Evolutionary conservation across 768 basidiomycete genomes (phyloP), one percentile per base, ranked within the genome.

Genomic region (Panaeolus papilionaceus): DNA sequence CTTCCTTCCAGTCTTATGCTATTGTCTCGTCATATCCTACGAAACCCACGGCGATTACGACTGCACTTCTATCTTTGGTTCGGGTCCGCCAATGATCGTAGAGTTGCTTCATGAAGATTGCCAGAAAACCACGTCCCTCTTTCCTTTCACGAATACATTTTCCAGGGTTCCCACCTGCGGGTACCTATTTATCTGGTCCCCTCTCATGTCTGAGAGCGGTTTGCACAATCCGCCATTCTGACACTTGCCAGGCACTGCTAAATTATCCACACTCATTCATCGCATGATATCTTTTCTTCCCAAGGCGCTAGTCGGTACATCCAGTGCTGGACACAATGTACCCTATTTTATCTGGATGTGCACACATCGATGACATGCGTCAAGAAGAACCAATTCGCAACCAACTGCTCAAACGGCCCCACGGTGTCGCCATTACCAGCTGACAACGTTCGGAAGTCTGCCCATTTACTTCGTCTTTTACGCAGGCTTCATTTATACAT

Each of bases 181-280:
- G 9, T 51, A 28, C 26, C 49, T 28, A 51, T 9, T 23, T 23
- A 26, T 7, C 8, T 51, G 49, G 5, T 20, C 4, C 6, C 54
- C 54, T 58, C 54, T 33, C 54, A 58, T 37, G 54, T 12, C 14
- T 33, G 54, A 58, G 33, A 37, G 26, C 33, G 26, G 11, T 58
- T 51, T 58, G 54, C 9, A 58, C 26, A 28, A 58, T 58, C 54
- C 54, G 14, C 33, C 54, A 58, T 16, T 58, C 54, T 28, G 26
- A 20, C 47, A 20, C 20, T 20, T 49, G 18, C 47, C 47, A 49
- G 47, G 47, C 47, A 49, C 47, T 3, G 49, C 49, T 10, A 28
- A 28, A 51, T 23, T 28, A 51, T 51, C 18, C 49, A 28, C 20
- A 26, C 9, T 26, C 20, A 58, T 58, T 16, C 54, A 28, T 10